phyloP scores from a whole-genome alignment of 2,329 filamentous ascomycete species.

The Calonectria hawksworthii region DNA sequence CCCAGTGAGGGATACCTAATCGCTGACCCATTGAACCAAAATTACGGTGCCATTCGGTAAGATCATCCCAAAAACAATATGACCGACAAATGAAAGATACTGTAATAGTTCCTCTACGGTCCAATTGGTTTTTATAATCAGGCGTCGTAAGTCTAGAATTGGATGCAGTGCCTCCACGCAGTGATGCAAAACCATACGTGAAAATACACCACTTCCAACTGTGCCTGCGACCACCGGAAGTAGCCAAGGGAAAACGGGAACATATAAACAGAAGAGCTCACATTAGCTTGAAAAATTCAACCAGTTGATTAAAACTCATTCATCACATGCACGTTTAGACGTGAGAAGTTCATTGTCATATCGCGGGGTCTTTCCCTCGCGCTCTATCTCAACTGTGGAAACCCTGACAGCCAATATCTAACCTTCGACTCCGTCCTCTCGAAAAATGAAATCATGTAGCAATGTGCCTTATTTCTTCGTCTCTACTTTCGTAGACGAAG shows the following conservation, averaged over 20 bases:
- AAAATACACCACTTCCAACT: no score
- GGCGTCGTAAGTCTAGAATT: not conserved
- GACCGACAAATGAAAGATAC: not conserved
- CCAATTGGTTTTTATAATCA: not conserved
- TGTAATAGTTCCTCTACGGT: not conserved
- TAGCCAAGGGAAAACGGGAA: not conserved
- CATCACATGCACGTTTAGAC: no score
- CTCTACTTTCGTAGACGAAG: constrained; percentile 14
- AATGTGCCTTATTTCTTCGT: constrained; percentile 17
- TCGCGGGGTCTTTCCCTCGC: constrained; percentile 29
- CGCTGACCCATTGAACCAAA: no score
- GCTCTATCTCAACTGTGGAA: constrained; percentile 37
- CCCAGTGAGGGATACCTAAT: no score
- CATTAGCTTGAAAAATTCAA: not conserved
- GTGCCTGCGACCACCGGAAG: not conserved
- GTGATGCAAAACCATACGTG: no score
- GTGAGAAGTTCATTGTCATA: constrained; percentile 24
- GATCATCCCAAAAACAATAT: not conserved
- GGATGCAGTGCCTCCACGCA: not conserved
- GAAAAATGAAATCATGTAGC: constrained; percentile 35
- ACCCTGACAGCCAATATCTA: constrained; percentile 41
- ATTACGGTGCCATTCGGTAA: no score
- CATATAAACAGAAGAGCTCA: not conserved
- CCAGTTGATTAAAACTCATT: not conserved
- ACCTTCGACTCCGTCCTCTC: constrained; percentile 40